Conservation (phyloP, 1,284 basidiomycete genomes). For the Rhodotorula sp. region DNA sequence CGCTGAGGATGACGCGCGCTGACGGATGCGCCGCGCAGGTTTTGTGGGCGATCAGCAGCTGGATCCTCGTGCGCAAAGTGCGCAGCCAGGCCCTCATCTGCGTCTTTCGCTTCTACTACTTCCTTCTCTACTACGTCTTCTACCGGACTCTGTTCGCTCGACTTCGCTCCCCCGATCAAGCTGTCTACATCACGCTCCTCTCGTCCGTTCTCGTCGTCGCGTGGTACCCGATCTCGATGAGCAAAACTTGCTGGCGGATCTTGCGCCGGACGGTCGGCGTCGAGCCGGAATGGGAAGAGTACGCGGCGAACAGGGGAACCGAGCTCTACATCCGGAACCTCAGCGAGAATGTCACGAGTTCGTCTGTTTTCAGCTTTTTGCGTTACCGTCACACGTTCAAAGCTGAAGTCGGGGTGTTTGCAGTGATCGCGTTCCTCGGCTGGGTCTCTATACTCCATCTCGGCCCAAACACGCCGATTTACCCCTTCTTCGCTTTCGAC, state of each 20-base stretch:
- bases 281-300: conserved; percentile 55
- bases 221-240: conserved; percentile 59
- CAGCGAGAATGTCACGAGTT: conserved; percentile 58
- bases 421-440: conserved; percentile 46
- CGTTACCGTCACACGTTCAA: too few relatives aligned
- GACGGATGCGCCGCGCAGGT: conserved; percentile 34
- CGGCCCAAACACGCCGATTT: conserved; percentile 56
- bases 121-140: conserved; percentile 48
- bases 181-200: conserved; percentile 56
- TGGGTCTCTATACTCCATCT: conserved; percentile 58
- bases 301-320: conserved; percentile 44
- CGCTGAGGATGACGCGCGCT: background rate
- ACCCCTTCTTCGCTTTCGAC: conserved; percentile 59
- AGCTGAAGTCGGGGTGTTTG: background rate
- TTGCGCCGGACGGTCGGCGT: conserved; percentile 53
- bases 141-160: conserved; percentile 53
- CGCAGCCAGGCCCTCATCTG: conserved; percentile 56
- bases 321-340: conserved; percentile 57
- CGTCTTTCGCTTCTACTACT: conserved; percentile 48
- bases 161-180: conserved; percentile 47
- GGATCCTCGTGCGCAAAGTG: conserved; percentile 56
- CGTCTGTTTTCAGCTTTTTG: conserved; percentile 51
- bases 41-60: conserved; percentile 53
- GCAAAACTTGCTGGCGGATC: conserved; percentile 51
- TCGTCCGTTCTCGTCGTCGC: conserved; percentile 57